Base-by-base conservation (phyloP, 768 basidiomycete genomes). In the Cubamyces sp. region DNA sequence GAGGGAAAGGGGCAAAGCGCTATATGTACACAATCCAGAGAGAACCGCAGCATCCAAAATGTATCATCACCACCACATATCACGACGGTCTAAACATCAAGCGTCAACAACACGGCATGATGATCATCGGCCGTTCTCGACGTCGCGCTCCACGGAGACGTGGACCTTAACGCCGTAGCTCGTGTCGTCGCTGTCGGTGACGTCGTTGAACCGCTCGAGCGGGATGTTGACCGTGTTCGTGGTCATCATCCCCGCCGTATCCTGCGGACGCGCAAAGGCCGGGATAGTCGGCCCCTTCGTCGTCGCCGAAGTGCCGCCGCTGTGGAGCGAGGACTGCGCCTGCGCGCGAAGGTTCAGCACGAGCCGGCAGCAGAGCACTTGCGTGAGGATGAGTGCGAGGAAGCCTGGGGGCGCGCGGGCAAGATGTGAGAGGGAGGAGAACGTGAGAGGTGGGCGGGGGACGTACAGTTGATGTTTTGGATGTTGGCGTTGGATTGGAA, bases 331-430 rank as follows among this genome's bases (percentile, higher is more conserved):
- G 19, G 49, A 26, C 41, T 23, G 41, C 40, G 26, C 57, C 26
- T 49, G 49, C 28, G 49, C 19, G 41, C 57, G 57, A 18, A 59
- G 57, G 49, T 59, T 59, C 14, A 59, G 57, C 41, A 59, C 57
- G 57, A 59, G 57, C 7, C 57, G 57, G 49, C 57, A 59, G 42
- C 57, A 59, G 26, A 59, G 57, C 41, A 59, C 57, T 28, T 59
- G 57, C 26, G 57, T 42, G 41, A 59, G 39, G 49, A 59, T 50
- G 49, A 59, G 57, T n/a, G 57, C 40, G 30, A 59, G 57, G 57
- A 59, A 59, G 26, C 21, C 56, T 57, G 47, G 5, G 7, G 15
- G 30, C 21, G 7, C 9, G 19, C 21, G 11, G 23, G 4, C 12
- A 7, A 57, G 37, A 12, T n/a, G 34, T 1, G 4, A 14, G 42